A percentile compares a stretch with the other conserved stretches of the same genome.
phyloP scores from a whole-genome alignment of 2,329 filamentous ascomycete species.

The Talaromyces marneffei region DNA sequence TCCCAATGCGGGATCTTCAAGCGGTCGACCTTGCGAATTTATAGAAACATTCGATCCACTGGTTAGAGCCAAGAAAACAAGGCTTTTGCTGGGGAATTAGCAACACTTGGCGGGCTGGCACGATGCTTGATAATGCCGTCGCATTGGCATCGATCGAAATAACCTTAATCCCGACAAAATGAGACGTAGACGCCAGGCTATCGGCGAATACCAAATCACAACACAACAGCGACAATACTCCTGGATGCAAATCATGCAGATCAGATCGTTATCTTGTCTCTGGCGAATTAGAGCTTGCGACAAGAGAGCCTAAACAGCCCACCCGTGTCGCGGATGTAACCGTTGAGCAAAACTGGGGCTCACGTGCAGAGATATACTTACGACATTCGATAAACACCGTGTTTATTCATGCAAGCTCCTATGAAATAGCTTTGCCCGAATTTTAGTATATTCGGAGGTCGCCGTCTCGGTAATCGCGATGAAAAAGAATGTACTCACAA shows the following conservation, averaged over 20 bases:
- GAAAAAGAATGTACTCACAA: neutral
- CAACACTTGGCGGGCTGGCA: neutral
- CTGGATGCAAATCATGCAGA: neutral
- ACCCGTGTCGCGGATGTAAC: constrained; percentile 3
- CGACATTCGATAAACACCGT: neutral
- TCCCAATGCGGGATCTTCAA: neutral
- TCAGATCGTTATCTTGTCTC: neutral
- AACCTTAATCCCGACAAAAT: neutral
- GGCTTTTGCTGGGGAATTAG: neutral
- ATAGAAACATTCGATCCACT: neutral
- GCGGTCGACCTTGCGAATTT: neutral
- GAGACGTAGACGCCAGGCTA: neutral
- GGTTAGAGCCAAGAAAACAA: neutral
- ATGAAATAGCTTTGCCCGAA: neutral
- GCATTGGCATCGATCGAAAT: neutral
- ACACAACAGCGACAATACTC: neutral
- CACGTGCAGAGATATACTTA: neutral
- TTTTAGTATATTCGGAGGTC: neutral
- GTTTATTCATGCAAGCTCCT: neutral
- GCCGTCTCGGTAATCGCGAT: neutral
- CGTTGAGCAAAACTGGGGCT: neutral
- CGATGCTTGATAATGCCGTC: constrained; percentile 2
- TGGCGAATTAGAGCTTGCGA: neutral
- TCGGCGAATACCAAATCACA: neutral
- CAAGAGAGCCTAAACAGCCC: neutral